Conservation (phyloP, 805 yeast genomes). For the Myxozyma kluyveri region DNA sequence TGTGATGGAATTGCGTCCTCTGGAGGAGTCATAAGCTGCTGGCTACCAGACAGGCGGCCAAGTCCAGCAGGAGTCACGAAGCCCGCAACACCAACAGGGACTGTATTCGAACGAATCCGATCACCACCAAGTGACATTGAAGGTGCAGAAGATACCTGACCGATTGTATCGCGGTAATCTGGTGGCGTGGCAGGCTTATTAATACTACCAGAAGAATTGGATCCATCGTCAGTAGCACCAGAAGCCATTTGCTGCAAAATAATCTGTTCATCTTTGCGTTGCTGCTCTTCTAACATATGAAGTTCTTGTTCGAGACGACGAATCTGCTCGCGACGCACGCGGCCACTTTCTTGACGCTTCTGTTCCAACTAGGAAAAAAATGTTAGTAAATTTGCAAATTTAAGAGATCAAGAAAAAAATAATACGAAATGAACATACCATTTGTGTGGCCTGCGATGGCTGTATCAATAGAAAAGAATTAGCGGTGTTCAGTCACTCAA, state of each 20-base stretch:
- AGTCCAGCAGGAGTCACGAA: slow-evolving; percentile 22
- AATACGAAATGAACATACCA: slow-evolving; percentile 2
- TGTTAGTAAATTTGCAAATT: slow-evolving; percentile 1
- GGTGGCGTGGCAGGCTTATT: slow-evolving; percentile 34
- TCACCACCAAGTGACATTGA: slow-evolving; percentile 16
- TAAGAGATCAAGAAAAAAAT: background rate
- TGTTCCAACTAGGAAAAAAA: slow-evolving; percentile 25
- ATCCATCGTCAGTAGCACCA: slow-evolving; percentile 19
- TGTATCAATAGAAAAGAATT: background rate
- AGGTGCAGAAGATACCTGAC: background rate
- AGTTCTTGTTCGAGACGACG: slow-evolving; percentile 33
- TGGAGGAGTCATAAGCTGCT: slow-evolving; percentile 30
- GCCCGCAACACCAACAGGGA: slow-evolving; percentile 27
- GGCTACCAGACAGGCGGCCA: slow-evolving; percentile 17
- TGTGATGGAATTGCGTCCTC: slow-evolving; percentile 27
- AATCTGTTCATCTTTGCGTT: slow-evolving; percentile 33
- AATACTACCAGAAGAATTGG: slow-evolving; percentile 26
- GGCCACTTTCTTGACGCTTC: slow-evolving; percentile 33
- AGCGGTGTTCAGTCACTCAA: background rate
- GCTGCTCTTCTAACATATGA: slow-evolving; percentile 31
- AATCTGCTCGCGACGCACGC: slow-evolving; percentile 30
- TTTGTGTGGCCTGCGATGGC: slow-evolving; percentile 13
- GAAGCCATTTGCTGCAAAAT: slow-evolving; percentile 29
- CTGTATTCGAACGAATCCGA: slow-evolving; percentile 26
- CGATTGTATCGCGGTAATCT: slow-evolving; percentile 27